These are phyloP conservation scores for Exsudoporus frostii DNA, from an alignment of 768 basidiomycete genomes.

Conservation along the genomic window DNA sequence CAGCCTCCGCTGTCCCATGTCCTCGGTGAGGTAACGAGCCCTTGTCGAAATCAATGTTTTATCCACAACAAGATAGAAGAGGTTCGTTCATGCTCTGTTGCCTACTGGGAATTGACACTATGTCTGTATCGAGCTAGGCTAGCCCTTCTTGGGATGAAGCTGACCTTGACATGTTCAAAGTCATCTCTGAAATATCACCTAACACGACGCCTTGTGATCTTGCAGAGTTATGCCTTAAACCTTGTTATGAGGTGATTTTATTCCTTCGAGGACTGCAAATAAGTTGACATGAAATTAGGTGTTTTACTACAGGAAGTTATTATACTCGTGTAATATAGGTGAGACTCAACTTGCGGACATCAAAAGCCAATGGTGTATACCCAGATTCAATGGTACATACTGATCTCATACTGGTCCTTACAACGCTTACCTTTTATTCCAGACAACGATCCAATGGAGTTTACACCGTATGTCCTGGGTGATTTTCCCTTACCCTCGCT, in stretches of 20 bases:
- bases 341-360: background rate
- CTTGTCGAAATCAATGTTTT: constrained; percentile 31
- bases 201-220: constrained; percentile 53
- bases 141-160: constrained; percentile 35
- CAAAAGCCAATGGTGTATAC: constrained; percentile 7
- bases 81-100: constrained; percentile 10
- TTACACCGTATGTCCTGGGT: constrained; percentile 24
- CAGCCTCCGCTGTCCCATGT: background rate
- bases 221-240: constrained; percentile 50
- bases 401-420: background rate
- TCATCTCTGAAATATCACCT: constrained; percentile 41
- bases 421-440: constrained; percentile 6
- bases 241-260: constrained; percentile 53
- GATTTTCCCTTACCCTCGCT: background rate
- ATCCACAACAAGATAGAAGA: constrained; percentile 8
- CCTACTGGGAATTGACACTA: background rate
- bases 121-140: constrained; percentile 8
- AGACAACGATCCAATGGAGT: constrained; percentile 18
- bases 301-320: constrained; percentile 15
- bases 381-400: constrained; percentile 21
- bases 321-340: constrained; percentile 2
- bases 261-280: background rate
- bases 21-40: constrained; percentile 5
- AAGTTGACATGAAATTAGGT: constrained; percentile 21
- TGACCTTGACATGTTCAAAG: constrained; percentile 39